A percentile compares a stretch with the other conserved stretches of the same genome.
Evolutionary conservation across 306 rosid species (phyloP).

Genomic region (Potentilla sterilis): DNA sequence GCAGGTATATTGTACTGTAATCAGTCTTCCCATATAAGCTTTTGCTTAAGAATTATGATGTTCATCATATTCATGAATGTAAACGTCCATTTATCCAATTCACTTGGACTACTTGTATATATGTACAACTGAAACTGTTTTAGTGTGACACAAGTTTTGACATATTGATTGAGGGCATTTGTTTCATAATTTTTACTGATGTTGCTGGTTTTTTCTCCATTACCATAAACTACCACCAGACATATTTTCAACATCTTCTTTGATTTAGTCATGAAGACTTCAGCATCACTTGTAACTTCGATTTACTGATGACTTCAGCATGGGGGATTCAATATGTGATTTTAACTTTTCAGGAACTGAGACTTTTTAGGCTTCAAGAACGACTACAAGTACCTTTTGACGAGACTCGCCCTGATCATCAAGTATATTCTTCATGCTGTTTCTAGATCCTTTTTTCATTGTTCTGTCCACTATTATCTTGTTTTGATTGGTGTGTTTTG

Average conservation of each 20-base stretch:
- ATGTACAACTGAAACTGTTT: neutral
- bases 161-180: neutral
- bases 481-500: neutral
- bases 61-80: neutral
- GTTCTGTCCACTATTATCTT: neutral
- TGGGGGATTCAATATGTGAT: slow-evolving; percentile 9
- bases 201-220: neutral
- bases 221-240: neutral
- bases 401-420: slow-evolving; percentile 71
- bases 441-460: slow-evolving; percentile 1
- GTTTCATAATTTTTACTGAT: neutral
- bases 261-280: neutral
- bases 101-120: neutral
- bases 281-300: neutral
- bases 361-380: slow-evolving; percentile 82
- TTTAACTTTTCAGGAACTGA: slow-evolving; percentile 54
- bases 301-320: neutral
- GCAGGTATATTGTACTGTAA: slow-evolving; percentile 47
- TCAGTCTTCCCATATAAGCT: neutral
- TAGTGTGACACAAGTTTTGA: neutral
- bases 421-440: slow-evolving; percentile 44
- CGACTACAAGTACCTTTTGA: slow-evolving; percentile 72
- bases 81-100: neutral
- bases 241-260: neutral
- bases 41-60: slow-evolving; percentile 12